Evolutionary conservation across 345 rosid species (phyloP), one percentile per base, ranked within the genome.

Genomic region (Populus deltoides): DNA sequence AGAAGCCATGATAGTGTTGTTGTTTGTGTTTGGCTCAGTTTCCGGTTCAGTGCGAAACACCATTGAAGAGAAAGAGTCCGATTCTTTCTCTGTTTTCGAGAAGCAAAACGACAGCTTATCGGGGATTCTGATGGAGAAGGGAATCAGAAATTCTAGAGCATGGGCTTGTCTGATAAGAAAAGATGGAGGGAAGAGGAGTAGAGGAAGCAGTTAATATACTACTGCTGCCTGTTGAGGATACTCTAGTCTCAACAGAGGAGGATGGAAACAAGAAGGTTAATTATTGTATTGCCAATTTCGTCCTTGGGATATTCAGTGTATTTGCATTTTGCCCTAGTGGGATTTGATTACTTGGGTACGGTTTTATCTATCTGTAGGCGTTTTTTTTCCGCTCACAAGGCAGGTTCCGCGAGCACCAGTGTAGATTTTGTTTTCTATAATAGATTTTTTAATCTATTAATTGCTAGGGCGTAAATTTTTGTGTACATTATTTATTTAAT

Each of bases 1-100:
- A 51, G 92, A 88, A 59, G 82, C 81, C 86, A 84, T 84, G 10
- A 5, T 27, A 4, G 69, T 8, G 43, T 16, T 45, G 43, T 16
- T 45, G 73, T 2, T 20, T 38, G 66, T 41, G 31, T 49, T 68
- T 68, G 51, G 7, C 17, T 59, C 27, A 45, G 65, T 59, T 59
- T 24, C 65, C 11, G 29, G 12, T 1, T 10, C 24, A 27, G 65
- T 9, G 15, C 65, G 29, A 59, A 59, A 59, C 29, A 59, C 65
- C 65, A 59, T 59, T 59, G 29, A 59, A 59, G 65, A 59, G 65
- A n/a, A n/a, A 59, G 10, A 59, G 4, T 10, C 65, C 65, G 29
- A 10, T 59, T 59, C 25, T 59, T 59, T 59, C 27, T 1, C 65
- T 24, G 6, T 15, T 47, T 47, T 12, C 65, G 5, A 5, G 25